Evolutionary conservation across 1,284 basidiomycete genomes (phyloP), one percentile per base, ranked within the genome.

Genomic region (Schizophyllum amplum): DNA sequence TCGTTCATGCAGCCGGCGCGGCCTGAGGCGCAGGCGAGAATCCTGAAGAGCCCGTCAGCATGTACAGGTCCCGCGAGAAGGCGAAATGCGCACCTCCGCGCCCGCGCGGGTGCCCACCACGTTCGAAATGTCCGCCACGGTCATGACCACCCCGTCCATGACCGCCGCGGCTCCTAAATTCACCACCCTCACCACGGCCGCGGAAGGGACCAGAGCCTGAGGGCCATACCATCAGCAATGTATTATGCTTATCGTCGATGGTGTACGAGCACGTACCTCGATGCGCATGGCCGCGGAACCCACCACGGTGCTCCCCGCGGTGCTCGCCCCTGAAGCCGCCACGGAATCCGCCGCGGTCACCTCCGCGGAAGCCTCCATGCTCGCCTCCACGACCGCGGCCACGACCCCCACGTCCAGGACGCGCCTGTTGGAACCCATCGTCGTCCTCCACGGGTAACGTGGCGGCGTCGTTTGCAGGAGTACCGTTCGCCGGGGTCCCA

Each of bases 401-500:
- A 53, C 64, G 24, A 46, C 42, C 48, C 11, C 48, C 48, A 20
- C 48, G 48, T 15, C 72, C 73, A 56, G 75, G 70, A 47, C 71
- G 71, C 17, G 79, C 70, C 54, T 74, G 75, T 4, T 71, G 80
- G 68, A 90, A 89, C 0, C 86, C 86, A 49, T 88, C 86, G 0
- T 83, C 81, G 27, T 82, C 84, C 7, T 68, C 58, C 6, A 63
- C 57, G 55, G 56, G 53, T 42, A 17, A 17, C 17, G 11, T 42
- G 13, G 55, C 57, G 52, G 66, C 63, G 25, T 60, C 60, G 24
- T 69, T 67, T 24, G 68, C 69, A 27, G 66, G 62, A 15, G 68
- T 65, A 24, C 64, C 66, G 51, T 51, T 50, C 24, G 4, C 25
- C 42, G 26, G 53, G 50, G 23, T 17, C 51, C 27, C 59, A 57